Percentiles rank a stretch among this genome's conserved stretches.
phyloP scores from a whole-genome alignment of 768 basidiomycete species.

The Pleurotus cornucopiae region DNA sequence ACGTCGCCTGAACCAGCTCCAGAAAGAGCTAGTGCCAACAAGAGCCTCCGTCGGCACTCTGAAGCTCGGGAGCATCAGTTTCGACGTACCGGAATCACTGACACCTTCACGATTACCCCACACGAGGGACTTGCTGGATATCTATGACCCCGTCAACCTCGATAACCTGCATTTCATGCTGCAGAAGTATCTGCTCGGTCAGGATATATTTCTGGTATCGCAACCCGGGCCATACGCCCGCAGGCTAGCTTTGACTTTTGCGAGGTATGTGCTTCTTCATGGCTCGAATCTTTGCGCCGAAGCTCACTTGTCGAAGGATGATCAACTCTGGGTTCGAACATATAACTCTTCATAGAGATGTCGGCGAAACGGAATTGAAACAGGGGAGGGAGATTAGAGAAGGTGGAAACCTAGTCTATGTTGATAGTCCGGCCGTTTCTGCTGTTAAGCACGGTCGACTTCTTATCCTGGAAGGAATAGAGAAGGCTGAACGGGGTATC shows the following conservation, averaged over 20 bases:
- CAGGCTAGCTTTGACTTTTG: conserved; percentile 58
- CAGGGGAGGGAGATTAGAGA: conserved; percentile 63
- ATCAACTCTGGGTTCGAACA: conserved; percentile 70
- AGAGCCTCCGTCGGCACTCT: conserved; percentile 46
- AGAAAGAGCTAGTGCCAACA: conserved; percentile 38
- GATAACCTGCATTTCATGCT: conserved; percentile 63
- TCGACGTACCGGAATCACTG: conserved; percentile 45
- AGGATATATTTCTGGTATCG: conserved; percentile 62
- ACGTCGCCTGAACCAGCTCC: conserved; percentile 46
- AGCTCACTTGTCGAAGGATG: conserved; percentile 27
- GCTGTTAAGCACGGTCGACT: conserved; percentile 64
- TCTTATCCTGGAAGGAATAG: conserved; percentile 65
- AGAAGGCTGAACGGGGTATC: conserved; percentile 69
- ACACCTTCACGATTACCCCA: conserved; percentile 47
- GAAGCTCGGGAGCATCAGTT: conserved; percentile 52
- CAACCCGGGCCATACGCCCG: conserved; percentile 69
- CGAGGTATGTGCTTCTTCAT: conserved; percentile 33
- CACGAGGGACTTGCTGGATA: conserved; percentile 40
- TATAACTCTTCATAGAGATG: conserved; percentile 61
- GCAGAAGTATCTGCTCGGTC: conserved; percentile 64
- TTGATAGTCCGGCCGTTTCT: conserved; percentile 62
- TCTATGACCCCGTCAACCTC: conserved; percentile 45
- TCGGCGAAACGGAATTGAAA: conserved; percentile 71
- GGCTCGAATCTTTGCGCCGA: background rate
- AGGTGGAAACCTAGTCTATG: conserved; percentile 62